phyloP scores from a whole-genome alignment of 768 basidiomycete species.

The Macrolepiota albuminosa region DNA sequence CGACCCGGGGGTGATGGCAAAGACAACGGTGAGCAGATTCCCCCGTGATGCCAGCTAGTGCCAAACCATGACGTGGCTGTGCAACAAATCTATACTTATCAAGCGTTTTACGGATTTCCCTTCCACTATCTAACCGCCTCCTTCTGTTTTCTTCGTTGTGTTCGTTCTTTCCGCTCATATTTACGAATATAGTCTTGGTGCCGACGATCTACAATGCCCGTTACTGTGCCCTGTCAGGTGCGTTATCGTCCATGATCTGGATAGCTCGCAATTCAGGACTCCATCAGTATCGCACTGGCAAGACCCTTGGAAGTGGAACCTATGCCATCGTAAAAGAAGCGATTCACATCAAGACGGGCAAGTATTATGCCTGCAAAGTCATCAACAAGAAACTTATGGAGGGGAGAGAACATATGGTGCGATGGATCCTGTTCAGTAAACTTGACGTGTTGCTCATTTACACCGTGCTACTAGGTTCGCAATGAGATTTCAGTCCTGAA shows the following conservation, averaged over 20 bases:
- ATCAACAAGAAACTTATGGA: conserved; percentile 99
- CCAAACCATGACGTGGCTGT: conserved; percentile 12
- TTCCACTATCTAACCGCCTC: not conserved
- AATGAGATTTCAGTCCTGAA: conserved; percentile 97
- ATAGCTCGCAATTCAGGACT: conserved; percentile 1
- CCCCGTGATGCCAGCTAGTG: conserved; percentile 2
- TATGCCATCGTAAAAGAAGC: conserved; percentile 96
- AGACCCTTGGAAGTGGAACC: conserved; percentile 85
- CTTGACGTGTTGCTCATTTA: conserved; percentile 6
- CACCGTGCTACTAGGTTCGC: conserved; percentile 58
- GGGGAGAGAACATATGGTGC: conserved; percentile 95
- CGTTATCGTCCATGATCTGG: conserved; percentile 12
- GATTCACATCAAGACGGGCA: conserved; percentile 83
- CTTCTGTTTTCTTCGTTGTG: not conserved
- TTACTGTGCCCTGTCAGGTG: conserved; percentile 47
- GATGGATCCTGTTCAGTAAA: conserved; percentile 17
- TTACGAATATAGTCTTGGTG: conserved; percentile 6
- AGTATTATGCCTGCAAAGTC: conserved; percentile 99
- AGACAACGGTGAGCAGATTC: conserved; percentile 3
- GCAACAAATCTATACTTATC: conserved; percentile 9
- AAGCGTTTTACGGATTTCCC: conserved; percentile 3
- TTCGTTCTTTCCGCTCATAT: not conserved
- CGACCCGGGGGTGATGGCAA: not conserved
- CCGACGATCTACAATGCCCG: conserved; percentile 21
- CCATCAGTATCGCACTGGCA: conserved; percentile 78